A percentile compares a stretch with the other conserved stretches of the same genome.
These are phyloP conservation scores for Apophysomyces elegans DNA, from an alignment of 371 early-diverging fungal genomes.

Conservation along the genomic window DNA sequence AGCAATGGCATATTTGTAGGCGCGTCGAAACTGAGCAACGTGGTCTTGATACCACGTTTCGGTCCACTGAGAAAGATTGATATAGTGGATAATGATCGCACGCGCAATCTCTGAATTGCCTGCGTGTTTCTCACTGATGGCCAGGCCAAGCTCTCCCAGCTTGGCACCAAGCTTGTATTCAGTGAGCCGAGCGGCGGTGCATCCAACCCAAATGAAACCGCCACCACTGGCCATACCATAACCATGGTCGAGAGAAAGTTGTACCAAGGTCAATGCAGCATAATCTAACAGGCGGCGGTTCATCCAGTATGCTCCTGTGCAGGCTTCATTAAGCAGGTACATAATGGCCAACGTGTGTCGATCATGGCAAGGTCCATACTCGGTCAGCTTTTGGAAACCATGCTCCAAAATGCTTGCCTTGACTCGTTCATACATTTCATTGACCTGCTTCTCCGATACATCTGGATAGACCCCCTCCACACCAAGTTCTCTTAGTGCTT, in stretches of 20 bases:
- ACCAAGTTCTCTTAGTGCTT: constrained; percentile 35
- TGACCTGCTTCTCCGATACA: constrained; percentile 18
- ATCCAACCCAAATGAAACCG: constrained; percentile 45
- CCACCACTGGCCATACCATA: constrained; percentile 41
- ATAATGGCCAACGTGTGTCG: constrained; percentile 32
- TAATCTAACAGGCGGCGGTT: constrained; percentile 37
- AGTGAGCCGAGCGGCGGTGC: constrained; percentile 35
- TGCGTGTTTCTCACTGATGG: constrained; percentile 39
- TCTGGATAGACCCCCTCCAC: constrained; percentile 19
- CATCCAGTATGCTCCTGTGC: constrained; percentile 48
- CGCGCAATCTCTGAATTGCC: constrained; percentile 48
- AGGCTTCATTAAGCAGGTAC: constrained; percentile 43
- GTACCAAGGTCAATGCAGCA: constrained; percentile 39
- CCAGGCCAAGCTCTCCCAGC: constrained; percentile 44
- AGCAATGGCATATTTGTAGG: constrained; percentile 45
- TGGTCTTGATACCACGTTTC: constrained; percentile 35
- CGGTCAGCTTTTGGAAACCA: constrained; percentile 29
- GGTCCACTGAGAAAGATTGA: constrained; percentile 45
- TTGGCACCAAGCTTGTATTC: constrained; percentile 38
- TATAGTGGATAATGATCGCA: constrained; percentile 38
- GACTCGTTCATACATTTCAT: constrained; percentile 21
- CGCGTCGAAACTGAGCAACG: constrained; percentile 41
- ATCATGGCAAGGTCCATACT: constrained; percentile 27
- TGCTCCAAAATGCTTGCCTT: constrained; percentile 21
- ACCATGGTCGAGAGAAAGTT: constrained; percentile 41